Conservation (phyloP, 345 rosid species). For the Populus ilicifolia region DNA sequence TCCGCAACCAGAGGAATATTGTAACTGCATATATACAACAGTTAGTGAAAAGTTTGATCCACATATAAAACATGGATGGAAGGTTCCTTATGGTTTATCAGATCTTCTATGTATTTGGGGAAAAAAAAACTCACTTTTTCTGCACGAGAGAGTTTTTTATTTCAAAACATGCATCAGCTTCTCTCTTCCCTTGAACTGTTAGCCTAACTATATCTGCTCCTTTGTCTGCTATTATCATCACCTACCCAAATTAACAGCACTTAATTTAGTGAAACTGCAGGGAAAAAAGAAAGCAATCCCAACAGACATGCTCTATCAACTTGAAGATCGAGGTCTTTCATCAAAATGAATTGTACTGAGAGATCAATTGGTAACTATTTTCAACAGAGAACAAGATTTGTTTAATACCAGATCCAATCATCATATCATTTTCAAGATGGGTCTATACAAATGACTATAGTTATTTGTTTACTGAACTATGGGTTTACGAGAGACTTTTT, state of each 20-base stretch:
- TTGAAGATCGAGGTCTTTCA: neutral
- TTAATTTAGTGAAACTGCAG: slow-evolving; percentile 3
- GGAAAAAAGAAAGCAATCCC: neutral
- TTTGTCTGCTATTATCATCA: slow-evolving; percentile 84
- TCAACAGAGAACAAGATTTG: neutral
- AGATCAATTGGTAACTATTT: neutral
- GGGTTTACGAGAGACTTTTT: neutral
- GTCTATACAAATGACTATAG: neutral
- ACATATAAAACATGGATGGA: neutral
- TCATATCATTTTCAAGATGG: neutral
- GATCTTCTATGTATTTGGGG: neutral
- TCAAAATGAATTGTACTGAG: neutral
- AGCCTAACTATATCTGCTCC: slow-evolving; percentile 95
- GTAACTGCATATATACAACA: slow-evolving; percentile 54
- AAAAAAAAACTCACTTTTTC: slow-evolving; percentile 50
- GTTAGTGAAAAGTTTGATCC: slow-evolving; percentile 15
- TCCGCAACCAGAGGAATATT: slow-evolving; percentile 95
- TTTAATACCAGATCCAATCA: neutral
- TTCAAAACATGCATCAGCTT: slow-evolving; percentile 95
- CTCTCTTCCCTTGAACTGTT: slow-evolving; percentile 98
- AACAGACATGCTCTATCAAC: neutral
- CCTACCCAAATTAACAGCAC: slow-evolving; percentile 39
- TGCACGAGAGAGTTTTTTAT: slow-evolving; percentile 87
- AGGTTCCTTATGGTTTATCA: neutral
- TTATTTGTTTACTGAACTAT: neutral